These are phyloP conservation scores for Gleditsia sinensis DNA, from an alignment of 306 rosid genomes.

Conservation along the genomic window DNA sequence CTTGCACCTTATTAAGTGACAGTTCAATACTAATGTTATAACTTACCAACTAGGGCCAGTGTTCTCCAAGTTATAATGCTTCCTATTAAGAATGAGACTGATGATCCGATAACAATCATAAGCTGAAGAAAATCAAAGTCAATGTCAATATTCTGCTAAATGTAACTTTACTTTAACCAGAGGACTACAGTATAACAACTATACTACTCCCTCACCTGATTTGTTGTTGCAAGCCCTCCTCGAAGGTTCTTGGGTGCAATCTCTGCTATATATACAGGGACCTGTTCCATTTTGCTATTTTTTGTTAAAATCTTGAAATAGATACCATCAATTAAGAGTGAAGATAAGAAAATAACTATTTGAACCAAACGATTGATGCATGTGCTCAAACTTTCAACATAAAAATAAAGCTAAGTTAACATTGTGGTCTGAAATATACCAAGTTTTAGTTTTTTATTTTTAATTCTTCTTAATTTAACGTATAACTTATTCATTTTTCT, in stretches of 20 bases:
- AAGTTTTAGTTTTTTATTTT: no score
- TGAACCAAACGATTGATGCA: neutral
- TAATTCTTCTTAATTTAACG: no score
- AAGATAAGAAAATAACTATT: neutral
- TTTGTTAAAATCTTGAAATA: conserved; percentile 21
- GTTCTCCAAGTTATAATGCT: conserved; percentile 61
- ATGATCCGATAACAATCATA: conserved; percentile 65
- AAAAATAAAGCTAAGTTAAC: no score
- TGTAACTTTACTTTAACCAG: neutral
- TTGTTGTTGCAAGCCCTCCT: conserved; percentile 72
- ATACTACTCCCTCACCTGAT: conserved; percentile 46
- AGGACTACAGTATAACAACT: neutral
- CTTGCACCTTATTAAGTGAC: neutral
- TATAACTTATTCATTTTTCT: no score
- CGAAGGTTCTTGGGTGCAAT: conserved; percentile 73
- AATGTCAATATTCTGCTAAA: conserved; percentile 18
- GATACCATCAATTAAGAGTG: neutral
- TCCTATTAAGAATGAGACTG: conserved; percentile 69
- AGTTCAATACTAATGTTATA: conserved; percentile 21
- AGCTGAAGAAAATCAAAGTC: conserved; percentile 46
- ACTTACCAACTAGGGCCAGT: conserved; percentile 61
- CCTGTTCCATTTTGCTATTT: conserved; percentile 45
- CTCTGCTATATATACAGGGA: conserved; percentile 77
- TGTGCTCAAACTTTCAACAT: neutral
- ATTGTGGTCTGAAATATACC: no score